phyloP scores from a whole-genome alignment of 345 rosid genomes.

The Streptanthus diversifolius region DNA sequence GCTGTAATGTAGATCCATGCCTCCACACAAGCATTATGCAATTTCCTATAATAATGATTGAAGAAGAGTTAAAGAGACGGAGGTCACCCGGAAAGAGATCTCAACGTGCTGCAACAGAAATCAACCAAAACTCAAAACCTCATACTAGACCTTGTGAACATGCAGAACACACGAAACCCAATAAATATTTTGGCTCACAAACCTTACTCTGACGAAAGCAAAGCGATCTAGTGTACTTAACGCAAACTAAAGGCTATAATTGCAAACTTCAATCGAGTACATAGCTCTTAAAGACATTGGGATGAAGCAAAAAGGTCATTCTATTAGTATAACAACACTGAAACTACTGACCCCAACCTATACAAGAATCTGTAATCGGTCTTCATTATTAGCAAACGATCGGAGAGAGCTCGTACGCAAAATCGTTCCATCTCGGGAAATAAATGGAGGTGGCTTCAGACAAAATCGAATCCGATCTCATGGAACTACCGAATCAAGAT shows the following conservation, averaged over 20 bases:
- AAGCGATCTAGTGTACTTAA: not conserved
- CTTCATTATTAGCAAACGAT: not conserved
- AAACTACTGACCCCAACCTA: too few species aligned
- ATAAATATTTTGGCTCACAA: not conserved
- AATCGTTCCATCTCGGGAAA: not conserved
- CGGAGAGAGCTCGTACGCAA: not conserved
- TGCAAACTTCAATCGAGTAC: too few species aligned
- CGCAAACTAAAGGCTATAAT: too few species aligned
- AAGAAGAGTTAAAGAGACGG: not conserved
- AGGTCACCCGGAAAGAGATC: not conserved
- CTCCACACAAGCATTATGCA: conserved; percentile 90
- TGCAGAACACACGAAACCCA: not conserved
- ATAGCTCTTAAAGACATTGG: too few species aligned
- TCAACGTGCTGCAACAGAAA: not conserved
- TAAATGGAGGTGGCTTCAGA: not conserved
- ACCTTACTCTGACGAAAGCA: not conserved
- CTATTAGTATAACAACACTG: too few species aligned
- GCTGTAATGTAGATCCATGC: conserved; percentile 61
- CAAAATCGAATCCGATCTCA: not conserved
- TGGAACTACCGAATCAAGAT: not conserved
- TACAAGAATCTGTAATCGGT: too few species aligned
- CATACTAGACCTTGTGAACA: not conserved
- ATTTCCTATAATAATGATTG: conserved; percentile 36
- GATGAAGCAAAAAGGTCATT: too few species aligned
- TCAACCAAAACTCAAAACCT: not conserved